Evolutionary conservation across 257 asterid genomes (phyloP), one percentile per base, ranked within the genome.

Genomic region (Apocynum venetum): DNA sequence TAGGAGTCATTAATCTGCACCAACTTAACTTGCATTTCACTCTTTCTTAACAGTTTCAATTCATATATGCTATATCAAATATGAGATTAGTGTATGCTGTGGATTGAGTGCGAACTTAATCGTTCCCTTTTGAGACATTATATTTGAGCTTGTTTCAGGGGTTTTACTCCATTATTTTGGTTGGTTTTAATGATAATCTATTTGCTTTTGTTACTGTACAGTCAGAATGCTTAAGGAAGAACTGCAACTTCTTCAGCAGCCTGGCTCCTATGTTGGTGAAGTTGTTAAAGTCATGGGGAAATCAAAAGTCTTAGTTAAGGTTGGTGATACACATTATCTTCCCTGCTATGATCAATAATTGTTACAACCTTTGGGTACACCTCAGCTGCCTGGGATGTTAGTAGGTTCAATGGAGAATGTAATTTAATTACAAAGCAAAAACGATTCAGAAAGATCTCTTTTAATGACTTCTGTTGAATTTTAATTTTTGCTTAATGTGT

Each of bases 281-380:
- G 97, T 94, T 86, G 96, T 92, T 78, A 94, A 94, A 86, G 97
- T 94, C 41, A 92, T 94, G 98, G 98, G 98, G 78, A 92, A 94
- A 81, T 92, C 97, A 10, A 92, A 95, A 88, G 98, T 95, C 77
- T 89, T 95, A 65, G 98, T 95, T 49, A 95, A 95, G 91, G 99
- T 92, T 41, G 77, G 96, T 80, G 3, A 35, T 9, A 2, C 68
- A 17, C 3, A 11, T 25, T 52, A 17, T 35, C 17, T 20, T 31
- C 47, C 60, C 70, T 43, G 44, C 68, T 31, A 61, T 8, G 3
- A 25, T 25, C 31, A 17, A 35, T 61, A 36, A 35, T 61, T 9
- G 2, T 35, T 20, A 6, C 2, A 8, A 20, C 66, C 7, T 67
- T 65, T 49, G 55, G 40, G 4, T 59, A 25, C 40, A n/a, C 36